phyloP scores from a whole-genome alignment of 257 asterid species.

The Paraleonurus japonicus region DNA sequence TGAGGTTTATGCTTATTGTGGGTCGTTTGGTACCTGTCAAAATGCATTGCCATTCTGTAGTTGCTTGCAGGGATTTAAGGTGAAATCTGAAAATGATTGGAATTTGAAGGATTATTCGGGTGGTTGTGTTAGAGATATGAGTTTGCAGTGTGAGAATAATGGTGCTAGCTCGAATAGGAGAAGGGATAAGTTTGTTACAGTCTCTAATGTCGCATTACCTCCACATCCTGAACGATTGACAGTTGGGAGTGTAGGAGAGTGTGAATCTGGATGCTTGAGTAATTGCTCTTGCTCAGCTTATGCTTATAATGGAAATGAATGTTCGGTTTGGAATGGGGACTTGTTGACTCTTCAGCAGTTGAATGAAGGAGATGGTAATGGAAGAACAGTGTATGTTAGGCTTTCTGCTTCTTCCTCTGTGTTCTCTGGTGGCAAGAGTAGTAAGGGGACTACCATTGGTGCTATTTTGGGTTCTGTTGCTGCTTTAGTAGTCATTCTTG shows the following conservation, averaged over 20 bases:
- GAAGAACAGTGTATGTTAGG: conserved; percentile 30
- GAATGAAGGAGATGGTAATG: conserved; percentile 34
- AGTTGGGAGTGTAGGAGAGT: conserved; percentile 27
- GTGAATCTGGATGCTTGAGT: conserved; percentile 39
- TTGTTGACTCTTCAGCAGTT: conserved; percentile 39
- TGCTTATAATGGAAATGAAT: conserved; percentile 29
- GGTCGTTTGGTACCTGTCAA: conserved; percentile 46
- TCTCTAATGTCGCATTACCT: conserved; percentile 27
- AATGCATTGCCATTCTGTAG: conserved; percentile 40
- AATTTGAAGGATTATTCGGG: conserved; percentile 45
- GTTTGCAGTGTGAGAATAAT: conserved; percentile 35
- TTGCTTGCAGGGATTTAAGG: conserved; percentile 45
- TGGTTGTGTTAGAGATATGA: conserved; percentile 45
- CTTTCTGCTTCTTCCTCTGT: conserved; percentile 38
- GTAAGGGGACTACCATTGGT: conserved; percentile 25
- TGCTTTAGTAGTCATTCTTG: conserved; percentile 18
- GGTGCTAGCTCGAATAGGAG: conserved; percentile 22
- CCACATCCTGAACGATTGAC: not conserved
- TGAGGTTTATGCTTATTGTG: conserved; percentile 55
- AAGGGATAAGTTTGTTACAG: conserved; percentile 29
- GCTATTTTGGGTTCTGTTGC: conserved; percentile 34
- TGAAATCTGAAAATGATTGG: conserved; percentile 36
- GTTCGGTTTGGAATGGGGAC: conserved; percentile 41
- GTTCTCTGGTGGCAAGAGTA: conserved; percentile 29
- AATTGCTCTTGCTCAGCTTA: conserved; percentile 52